Conservation (phyloP, 768 basidiomycete species). For the Obba rivulosa region DNA sequence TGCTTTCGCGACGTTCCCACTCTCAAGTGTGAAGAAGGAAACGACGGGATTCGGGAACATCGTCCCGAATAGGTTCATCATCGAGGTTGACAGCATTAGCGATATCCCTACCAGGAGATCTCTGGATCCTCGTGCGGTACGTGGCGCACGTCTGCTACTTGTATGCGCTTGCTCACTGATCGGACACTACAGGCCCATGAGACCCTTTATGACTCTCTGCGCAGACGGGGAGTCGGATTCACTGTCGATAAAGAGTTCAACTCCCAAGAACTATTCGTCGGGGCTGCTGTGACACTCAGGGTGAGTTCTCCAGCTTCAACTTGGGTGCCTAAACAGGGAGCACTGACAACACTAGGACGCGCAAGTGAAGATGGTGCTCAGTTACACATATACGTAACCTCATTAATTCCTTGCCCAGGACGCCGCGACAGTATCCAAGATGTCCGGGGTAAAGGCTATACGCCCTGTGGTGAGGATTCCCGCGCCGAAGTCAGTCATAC, state of each 20-base stretch:
- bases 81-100: conserved; percentile 32
- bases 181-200: conserved; percentile 37
- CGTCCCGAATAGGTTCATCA: conserved; percentile 37
- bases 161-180: background rate
- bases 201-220: conserved; percentile 41
- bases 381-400: background rate
- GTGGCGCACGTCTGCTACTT: background rate
- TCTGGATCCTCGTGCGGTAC: conserved; percentile 13
- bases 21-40: conserved; percentile 8
- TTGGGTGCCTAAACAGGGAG: too few relatives aligned
- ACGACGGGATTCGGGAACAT: conserved; percentile 14
- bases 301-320: conserved; percentile 23
- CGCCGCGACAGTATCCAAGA: conserved; percentile 35
- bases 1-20: conserved; percentile 11
- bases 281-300: conserved; percentile 46
- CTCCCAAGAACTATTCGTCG: conserved; percentile 48
- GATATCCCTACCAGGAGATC: conserved; percentile 20
- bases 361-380: background rate
- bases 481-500: conserved; percentile 34
- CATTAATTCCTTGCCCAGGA: conserved; percentile 32
- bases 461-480: conserved; percentile 45
- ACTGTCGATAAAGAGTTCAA: conserved; percentile 50
- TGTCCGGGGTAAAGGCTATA: conserved; percentile 52
- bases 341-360: background rate
- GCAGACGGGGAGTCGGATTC: conserved; percentile 38